Evolutionary conservation across 73 alveolate species (phyloP), one percentile per base, ranked within the genome.

Genomic region (Diophrys sp.): DNA sequence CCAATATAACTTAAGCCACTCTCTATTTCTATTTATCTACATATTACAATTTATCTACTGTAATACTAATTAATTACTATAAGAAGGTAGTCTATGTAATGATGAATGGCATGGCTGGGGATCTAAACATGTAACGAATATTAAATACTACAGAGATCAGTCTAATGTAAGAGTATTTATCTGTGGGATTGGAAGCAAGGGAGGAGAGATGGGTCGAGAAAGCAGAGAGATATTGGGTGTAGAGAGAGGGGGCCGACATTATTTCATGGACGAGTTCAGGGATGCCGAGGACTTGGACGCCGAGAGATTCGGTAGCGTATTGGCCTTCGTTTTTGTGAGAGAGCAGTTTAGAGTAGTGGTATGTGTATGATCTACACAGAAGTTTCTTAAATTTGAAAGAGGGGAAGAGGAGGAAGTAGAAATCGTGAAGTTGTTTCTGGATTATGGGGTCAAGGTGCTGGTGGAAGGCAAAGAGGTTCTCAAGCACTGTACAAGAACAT

Each of bases 271-370:
- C 74, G 0, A 87, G 80, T 67, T 87, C 94, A 28, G 81, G 81
- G 27, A 80, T 80, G 25, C 89, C 80, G 33, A 87, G 33, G 1
- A 87, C 68, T 32, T 87, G 80, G 14, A 87, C 94, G 31, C 94
- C 90, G 30, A 86, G 56, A 34, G 73, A 73, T 29, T 71, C 83
- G 23, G 54, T 73, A 8, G 71, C 53, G 18, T 55, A 18, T 34
- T 29, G 0, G 14, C 56, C 44, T 33, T 73, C 81, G 1, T 28
- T 23, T 33, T 74, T 73, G 8, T 30, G 67, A 33, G 14, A 85
- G n/a, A 1, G 26, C 31, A 23, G 73, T 82, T 44, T 11, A 44
- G 18, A 44, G 31, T 54, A 74, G 33, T 73, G 57, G 14, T 74
- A 68, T 0, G 79, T 84, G 69, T 79, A 85, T 2, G 85, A 8